phyloP scores from a whole-genome alignment of 441 rosid species.

The Hura crepitans region DNA sequence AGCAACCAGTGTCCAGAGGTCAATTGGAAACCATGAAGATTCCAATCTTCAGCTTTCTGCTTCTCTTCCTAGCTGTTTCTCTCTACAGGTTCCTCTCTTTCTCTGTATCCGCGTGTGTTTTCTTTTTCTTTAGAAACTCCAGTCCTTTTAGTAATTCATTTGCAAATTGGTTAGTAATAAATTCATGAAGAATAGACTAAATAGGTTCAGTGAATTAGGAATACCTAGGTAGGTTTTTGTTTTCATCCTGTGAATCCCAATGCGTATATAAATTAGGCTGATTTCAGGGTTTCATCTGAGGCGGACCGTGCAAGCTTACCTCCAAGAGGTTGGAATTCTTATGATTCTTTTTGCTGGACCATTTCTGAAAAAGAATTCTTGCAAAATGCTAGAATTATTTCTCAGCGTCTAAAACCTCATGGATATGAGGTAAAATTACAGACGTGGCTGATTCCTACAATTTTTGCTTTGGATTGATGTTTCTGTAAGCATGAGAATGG shows the following conservation, averaged over 20 bases:
- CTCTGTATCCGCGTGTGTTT: not conserved
- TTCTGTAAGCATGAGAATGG: not conserved
- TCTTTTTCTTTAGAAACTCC: not conserved
- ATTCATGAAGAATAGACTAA: not conserved
- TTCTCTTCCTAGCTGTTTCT: slow-evolving; percentile 24
- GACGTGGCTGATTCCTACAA: slow-evolving; percentile 1
- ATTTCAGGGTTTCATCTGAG: slow-evolving; percentile 43
- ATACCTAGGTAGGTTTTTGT: not conserved
- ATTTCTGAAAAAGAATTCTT: slow-evolving; percentile 82
- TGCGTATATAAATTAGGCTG: not conserved
- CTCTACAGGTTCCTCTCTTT: slow-evolving; percentile 30
- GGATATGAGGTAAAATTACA: slow-evolving; percentile 83
- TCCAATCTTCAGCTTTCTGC: slow-evolving; percentile 18
- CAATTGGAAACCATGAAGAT: slow-evolving; percentile 25
- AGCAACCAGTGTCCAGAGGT: not conserved
- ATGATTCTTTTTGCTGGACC: slow-evolving; percentile 86
- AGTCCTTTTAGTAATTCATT: no score
- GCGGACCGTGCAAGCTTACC: slow-evolving; percentile 52
- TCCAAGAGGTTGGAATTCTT: slow-evolving; percentile 97
- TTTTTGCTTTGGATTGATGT: not conserved
- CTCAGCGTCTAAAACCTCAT: slow-evolving; percentile 52
- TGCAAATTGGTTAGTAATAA: not conserved
- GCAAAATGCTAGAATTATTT: slow-evolving; percentile 57
- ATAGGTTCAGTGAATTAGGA: not conserved
- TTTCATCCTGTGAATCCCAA: not conserved